phyloP scores from a whole-genome alignment of 2,329 filamentous ascomycete genomes.

The Dothiorella sarmentorum region DNA sequence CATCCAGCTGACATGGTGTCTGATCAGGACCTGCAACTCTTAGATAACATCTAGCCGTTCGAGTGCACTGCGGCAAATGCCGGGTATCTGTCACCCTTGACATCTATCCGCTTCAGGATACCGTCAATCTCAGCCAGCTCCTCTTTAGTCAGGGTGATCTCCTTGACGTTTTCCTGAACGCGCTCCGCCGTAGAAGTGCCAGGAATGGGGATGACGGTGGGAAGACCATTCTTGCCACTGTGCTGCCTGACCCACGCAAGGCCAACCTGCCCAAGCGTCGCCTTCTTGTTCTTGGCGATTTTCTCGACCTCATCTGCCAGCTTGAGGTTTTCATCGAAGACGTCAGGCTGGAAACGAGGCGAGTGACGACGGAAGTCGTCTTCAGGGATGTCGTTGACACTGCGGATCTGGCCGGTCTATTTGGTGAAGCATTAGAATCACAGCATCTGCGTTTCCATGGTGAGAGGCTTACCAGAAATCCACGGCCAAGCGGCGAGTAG shows the following conservation, averaged over 20 bases:
- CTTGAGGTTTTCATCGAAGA: constrained; percentile 63
- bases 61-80: constrained; percentile 17
- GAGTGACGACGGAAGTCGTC: constrained; percentile 46
- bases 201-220: constrained; percentile 62
- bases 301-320: constrained; percentile 58
- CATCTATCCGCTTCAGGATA: constrained; percentile 47
- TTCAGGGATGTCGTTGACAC: constrained; percentile 54
- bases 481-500: constrained; percentile 68
- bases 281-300: constrained; percentile 58
- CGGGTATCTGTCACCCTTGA: constrained; percentile 43
- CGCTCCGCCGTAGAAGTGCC: constrained; percentile 57
- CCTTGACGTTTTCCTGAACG: constrained; percentile 57
- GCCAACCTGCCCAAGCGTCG: constrained; percentile 62
- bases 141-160: constrained; percentile 42
- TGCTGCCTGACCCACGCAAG: constrained; percentile 59
- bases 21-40: not conserved
- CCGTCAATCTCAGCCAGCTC: constrained; percentile 52
- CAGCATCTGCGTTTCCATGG: no score
- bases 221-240: constrained; percentile 52
- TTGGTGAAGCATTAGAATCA: no score
- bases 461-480: constrained; percentile 43
- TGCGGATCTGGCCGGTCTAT: constrained; percentile 41
- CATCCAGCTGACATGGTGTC: constrained; percentile 8
- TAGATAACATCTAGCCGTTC: constrained; percentile 11
- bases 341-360: constrained; percentile 62